phyloP scores from a whole-genome alignment of 345 rosid genomes.

The Salix suchowensis region DNA sequence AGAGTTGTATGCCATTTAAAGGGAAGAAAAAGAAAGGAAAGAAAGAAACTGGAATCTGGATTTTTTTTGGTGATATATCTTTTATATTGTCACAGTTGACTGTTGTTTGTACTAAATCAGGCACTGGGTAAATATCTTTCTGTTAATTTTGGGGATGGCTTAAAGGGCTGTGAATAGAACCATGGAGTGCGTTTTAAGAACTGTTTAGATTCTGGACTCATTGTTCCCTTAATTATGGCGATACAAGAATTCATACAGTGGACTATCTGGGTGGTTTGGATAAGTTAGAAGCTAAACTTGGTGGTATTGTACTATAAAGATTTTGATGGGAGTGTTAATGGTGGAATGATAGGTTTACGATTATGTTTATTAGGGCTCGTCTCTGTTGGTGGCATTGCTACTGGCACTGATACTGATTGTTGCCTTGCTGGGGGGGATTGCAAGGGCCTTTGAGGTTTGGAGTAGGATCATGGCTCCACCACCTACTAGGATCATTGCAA shows the following conservation, averaged over 20 bases:
- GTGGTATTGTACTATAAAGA: neutral
- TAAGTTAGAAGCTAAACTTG: neutral
- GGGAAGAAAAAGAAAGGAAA: neutral
- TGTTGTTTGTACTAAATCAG: neutral
- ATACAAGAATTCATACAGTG: neutral
- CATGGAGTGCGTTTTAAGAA: neutral
- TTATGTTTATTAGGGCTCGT: neutral
- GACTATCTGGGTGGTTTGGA: neutral
- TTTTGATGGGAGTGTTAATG: neutral
- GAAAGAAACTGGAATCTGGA: neutral
- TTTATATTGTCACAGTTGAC: too few species aligned
- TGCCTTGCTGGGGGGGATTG: neutral
- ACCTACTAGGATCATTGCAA: neutral
- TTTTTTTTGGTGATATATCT: neutral
- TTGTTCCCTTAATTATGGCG: neutral
- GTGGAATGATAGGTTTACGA: too few species aligned
- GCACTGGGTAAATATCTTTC: neutral
- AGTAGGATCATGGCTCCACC: neutral
- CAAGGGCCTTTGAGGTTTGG: neutral
- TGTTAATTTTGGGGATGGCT: neutral
- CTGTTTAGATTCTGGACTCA: neutral
- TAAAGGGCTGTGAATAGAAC: neutral
- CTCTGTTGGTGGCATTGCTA: neutral
- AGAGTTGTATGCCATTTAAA: neutral
- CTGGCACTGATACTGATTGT: neutral